Evolutionary conservation across 2,329 filamentous ascomycete species (phyloP).

Genomic region (Xylariomycetidae sp.): DNA sequence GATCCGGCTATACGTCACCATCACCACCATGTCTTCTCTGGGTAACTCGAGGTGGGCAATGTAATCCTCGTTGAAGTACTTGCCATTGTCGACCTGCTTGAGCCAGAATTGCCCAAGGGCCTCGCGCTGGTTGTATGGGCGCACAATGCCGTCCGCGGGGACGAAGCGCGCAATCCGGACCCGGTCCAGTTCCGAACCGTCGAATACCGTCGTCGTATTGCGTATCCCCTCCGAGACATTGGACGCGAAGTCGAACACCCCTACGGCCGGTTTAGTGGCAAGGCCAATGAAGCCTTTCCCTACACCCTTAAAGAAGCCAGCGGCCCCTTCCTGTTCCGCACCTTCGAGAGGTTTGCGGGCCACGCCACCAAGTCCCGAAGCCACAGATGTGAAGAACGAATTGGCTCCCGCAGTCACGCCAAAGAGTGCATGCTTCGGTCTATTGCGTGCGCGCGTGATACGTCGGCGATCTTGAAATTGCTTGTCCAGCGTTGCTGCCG

Average conservation of each 20-base stretch:
- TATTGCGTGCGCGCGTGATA: slow-evolving; percentile 87
- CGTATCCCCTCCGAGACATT: slow-evolving; percentile 97
- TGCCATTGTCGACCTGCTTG: slow-evolving; percentile 95
- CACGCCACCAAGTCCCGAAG: slow-evolving; percentile 88
- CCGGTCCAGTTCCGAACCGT: slow-evolving; percentile 88
- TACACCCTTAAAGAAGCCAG: slow-evolving; percentile 95
- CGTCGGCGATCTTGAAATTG: slow-evolving; percentile 96
- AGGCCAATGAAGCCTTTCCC: slow-evolving; percentile 91
- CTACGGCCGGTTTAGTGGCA: slow-evolving; percentile 96
- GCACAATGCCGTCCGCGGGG: slow-evolving; percentile 85
- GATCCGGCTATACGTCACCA: slow-evolving; percentile 84
- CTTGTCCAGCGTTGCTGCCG: slow-evolving; percentile 93
- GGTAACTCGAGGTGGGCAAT: slow-evolving; percentile 93
- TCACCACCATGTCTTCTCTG: slow-evolving; percentile 80
- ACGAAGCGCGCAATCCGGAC: slow-evolving; percentile 93
- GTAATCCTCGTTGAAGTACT: slow-evolving; percentile 96
- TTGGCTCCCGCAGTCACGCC: slow-evolving; percentile 94
- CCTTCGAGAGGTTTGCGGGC: slow-evolving; percentile 92
- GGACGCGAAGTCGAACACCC: slow-evolving; percentile 92
- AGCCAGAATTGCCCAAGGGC: slow-evolving; percentile 97
- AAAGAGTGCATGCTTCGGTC: slow-evolving; percentile 95
- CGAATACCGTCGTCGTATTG: slow-evolving; percentile 98
- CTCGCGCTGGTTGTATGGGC: slow-evolving; percentile 91
- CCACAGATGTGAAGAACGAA: slow-evolving; percentile 86
- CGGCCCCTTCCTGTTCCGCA: slow-evolving; percentile 88